Conservation (phyloP, 106 monocot genomes). For the Acorus gramineus region DNA sequence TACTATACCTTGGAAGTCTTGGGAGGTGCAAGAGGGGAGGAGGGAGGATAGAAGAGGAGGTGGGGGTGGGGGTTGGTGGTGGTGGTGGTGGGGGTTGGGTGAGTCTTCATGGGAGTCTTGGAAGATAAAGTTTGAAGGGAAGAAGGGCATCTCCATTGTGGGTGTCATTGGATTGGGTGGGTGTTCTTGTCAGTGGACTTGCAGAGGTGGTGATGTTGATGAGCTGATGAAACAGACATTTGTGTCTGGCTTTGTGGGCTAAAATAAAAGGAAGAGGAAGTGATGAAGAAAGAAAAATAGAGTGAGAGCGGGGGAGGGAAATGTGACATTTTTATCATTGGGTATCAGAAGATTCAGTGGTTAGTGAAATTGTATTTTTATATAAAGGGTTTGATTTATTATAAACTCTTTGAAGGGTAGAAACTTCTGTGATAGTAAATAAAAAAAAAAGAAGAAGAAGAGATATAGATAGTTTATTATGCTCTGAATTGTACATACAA, state of each 20-base stretch:
- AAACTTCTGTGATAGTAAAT: too few relatives aligned
- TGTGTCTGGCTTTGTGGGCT: neutral
- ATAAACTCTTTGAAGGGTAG: too few relatives aligned
- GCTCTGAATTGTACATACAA: too few relatives aligned
- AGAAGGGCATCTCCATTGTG: constrained; percentile 67
- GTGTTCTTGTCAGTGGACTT: neutral
- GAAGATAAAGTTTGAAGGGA: constrained; percentile 55
- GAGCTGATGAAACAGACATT: neutral
- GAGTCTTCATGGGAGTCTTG: constrained; percentile 35
- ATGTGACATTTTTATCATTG: too few relatives aligned
- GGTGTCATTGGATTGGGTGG: neutral
- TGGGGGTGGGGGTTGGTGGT: constrained; percentile 17
- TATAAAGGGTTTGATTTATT: too few relatives aligned
- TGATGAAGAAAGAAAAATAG: neutral
- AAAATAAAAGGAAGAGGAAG: neutral
- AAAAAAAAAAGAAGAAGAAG: too few relatives aligned
- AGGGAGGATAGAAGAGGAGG: constrained; percentile 13
- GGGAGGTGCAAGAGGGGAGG: constrained; percentile 19
- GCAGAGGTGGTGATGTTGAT: neutral
- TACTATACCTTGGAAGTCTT: constrained; percentile 40
- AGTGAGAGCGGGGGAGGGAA: neutral
- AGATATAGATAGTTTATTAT: too few relatives aligned
- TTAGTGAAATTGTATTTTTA: too few relatives aligned
- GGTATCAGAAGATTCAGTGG: too few relatives aligned
- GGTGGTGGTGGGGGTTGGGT: neutral